Conservation (phyloP, 257 asterid genomes). For the Fraxinus excelsior region DNA sequence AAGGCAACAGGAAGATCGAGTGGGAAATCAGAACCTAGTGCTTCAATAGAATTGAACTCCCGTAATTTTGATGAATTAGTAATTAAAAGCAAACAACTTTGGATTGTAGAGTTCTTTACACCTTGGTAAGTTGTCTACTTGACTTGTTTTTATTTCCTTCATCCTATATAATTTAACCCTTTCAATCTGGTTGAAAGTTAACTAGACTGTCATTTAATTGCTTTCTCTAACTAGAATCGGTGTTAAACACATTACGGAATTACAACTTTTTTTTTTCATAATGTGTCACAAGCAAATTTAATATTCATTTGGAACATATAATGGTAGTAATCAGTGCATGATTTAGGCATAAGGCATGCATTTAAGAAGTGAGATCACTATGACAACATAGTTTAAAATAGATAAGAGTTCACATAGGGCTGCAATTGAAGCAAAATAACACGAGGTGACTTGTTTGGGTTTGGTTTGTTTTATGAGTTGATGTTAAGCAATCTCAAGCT, state of each 20-base stretch:
- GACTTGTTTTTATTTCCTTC: neutral
- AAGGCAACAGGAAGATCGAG: constrained; percentile 83
- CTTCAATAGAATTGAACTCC: constrained; percentile 81
- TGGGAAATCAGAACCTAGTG: constrained; percentile 77
- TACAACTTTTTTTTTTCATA: neutral
- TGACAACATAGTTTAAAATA: neutral
- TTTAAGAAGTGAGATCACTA: neutral
- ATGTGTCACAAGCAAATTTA: neutral
- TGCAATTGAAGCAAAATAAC: neutral
- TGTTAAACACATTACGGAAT: neutral
- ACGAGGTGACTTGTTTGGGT: neutral
- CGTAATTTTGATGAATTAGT: constrained; percentile 84
- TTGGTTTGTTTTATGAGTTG: neutral
- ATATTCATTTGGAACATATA: neutral
- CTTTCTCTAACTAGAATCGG: constrained; percentile 2
- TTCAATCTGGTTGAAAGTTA: neutral
- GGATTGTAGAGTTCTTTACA: constrained; percentile 97
- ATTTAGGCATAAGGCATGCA: neutral
- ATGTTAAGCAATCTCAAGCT: neutral
- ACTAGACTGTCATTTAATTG: constrained; percentile 1
- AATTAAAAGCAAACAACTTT: constrained; percentile 82
- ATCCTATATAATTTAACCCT: neutral
- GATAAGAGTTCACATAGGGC: neutral
- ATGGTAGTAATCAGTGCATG: neutral
- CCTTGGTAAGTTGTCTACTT: constrained; percentile 69